These are phyloP conservation scores for Persicaria maculosa DNA, from an alignment of 148 eudicot genomes.

Conservation along the genomic window DNA sequence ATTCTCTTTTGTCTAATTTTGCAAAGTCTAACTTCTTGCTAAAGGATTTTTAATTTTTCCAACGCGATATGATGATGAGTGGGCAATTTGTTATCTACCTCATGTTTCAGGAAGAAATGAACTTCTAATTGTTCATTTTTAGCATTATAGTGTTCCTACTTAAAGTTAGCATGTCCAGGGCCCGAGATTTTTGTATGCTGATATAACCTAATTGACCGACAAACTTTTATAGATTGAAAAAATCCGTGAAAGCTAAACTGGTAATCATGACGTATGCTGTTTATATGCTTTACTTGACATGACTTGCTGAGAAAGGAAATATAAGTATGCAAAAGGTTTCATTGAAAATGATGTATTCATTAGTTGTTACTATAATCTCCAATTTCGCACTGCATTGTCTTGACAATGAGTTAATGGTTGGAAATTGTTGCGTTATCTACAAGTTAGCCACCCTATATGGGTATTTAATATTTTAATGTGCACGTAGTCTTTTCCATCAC, in stretches of 20 bases:
- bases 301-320: neutral
- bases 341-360: neutral
- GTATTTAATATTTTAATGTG: neutral
- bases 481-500: neutral
- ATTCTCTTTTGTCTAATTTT: neutral
- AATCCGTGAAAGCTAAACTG: neutral
- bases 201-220: neutral
- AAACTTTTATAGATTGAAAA: neutral
- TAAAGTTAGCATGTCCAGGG: neutral
- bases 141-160: neutral
- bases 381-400: neutral
- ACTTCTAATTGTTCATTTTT: neutral
- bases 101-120: neutral
- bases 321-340: neutral
- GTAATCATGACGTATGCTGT: neutral
- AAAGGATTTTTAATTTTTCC: neutral
- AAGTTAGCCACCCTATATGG: neutral
- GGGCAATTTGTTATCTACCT: neutral
- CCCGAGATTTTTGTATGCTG: neutral
- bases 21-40: slow-evolving; percentile 2
- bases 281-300: neutral
- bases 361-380: neutral
- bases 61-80: neutral
- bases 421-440: slow-evolving; percentile 1
- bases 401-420: neutral